Evolutionary conservation across 495 filamentous ascomycete species (phyloP), one percentile per base, ranked within the genome.

Genomic region (Neurospora tetrasperma): DNA sequence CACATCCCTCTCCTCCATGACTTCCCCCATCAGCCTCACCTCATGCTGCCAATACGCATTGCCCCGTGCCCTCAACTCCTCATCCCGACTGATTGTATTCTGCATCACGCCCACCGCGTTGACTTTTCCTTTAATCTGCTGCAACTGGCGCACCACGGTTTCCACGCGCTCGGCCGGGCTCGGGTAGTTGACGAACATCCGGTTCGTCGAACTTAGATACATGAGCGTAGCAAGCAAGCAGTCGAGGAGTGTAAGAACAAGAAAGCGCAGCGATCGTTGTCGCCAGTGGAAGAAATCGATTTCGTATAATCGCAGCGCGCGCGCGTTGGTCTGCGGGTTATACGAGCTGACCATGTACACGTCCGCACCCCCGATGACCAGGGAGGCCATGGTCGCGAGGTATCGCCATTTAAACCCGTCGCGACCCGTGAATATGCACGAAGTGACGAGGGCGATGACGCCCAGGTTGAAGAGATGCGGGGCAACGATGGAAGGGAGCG

Each of bases 401-500:
- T 81, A 88, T 23, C 96, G 88, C 92, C 94, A 98, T 43, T 84
- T 79, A 12, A 82, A 81, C 0, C 86, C 90, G 42, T 89, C 80
- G 8, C 83, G 79, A 3, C 84, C 83, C 0, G 88, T 86, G 20
- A 91, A 85, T 0, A 85, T 73, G 11, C 80, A 76, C 4, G 85
- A 88, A 2, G 91, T 93, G 5, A 88, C 88, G 46, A 94, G 72
- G 35, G 91, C 92, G 42, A 95, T 81, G 23, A 92, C 80, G 43
- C 86, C 76, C 44, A 94, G 83, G 81, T 97, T 93, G 14, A 92
- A 71, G 18, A 99, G 82, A 80, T 98, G 94, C 23, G 94, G 93
- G 1, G 88, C 77, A 5, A 94, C 77, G 27, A 96, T 82, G 11
- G 88, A 81, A 0, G 96, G 95, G 0, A 97, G 81, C 44, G 92